Evolutionary conservation across 1,284 basidiomycete genomes (phyloP).

Genomic region (Peniophora sp.): DNA sequence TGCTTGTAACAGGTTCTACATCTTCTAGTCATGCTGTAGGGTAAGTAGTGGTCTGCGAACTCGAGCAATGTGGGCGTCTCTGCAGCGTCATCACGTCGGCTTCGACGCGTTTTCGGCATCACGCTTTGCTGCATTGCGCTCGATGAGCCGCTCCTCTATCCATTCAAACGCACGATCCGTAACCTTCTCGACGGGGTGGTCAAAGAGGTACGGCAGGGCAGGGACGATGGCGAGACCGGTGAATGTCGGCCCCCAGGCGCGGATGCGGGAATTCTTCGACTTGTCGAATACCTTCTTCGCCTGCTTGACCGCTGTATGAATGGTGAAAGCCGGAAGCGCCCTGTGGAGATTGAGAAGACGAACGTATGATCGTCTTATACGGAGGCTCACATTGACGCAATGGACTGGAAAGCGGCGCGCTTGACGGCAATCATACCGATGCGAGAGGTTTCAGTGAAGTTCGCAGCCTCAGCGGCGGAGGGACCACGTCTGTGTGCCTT

Average conservation of each 20-base stretch:
- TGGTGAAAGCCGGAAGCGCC: constrained; percentile 75
- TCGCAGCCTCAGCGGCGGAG: constrained; percentile 61
- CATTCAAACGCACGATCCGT: constrained; percentile 62
- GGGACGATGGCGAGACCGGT: constrained; percentile 78
- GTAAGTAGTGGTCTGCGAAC: no score
- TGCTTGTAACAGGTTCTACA: no score
- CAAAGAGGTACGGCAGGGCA: constrained; percentile 75
- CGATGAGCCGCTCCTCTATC: constrained; percentile 45
- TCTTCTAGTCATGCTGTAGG: no score
- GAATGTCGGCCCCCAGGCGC: constrained; percentile 76
- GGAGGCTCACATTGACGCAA: constrained; percentile 72
- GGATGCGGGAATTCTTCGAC: constrained; percentile 53
- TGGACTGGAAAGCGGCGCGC: constrained; percentile 80
- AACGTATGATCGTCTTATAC: constrained; percentile 3
- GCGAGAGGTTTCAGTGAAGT: constrained; percentile 73
- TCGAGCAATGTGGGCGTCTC: not conserved
- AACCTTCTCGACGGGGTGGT: constrained; percentile 72
- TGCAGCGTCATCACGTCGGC: not conserved
- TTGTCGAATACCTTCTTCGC: constrained; percentile 71
- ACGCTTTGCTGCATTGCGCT: constrained; percentile 16
- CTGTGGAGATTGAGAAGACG: constrained; percentile 24
- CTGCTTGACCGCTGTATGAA: constrained; percentile 79
- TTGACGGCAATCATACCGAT: constrained; percentile 67
- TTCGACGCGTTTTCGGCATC: constrained; percentile 11
- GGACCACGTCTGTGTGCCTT: constrained; percentile 75